Evolutionary conservation across 1,284 basidiomycete species (phyloP), one percentile per base, ranked within the genome.

Genomic region (Bondarzewia mesenterica): DNA sequence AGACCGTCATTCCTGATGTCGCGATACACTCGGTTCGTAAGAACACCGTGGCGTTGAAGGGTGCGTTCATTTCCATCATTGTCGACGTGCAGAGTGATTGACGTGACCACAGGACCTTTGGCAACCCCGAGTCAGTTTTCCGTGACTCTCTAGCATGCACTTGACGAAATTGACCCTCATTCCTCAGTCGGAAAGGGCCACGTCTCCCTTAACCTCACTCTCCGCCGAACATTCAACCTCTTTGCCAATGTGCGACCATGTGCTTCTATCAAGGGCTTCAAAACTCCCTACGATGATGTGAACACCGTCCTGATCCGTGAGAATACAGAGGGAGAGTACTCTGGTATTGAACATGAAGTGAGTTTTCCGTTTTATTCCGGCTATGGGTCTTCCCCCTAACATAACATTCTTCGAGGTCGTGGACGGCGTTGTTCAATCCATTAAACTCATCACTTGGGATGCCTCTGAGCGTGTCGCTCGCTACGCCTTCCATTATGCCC

Each of bases 301-400:
- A 89, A 99, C 76, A 95, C 91, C 22, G 95, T 97, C 46, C 75
- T 99, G 57, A 99, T 99, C 68, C 91, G 96, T 63, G 96, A 99
- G 73, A 99, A 99, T 72, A 99, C 96, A 25, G 96, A 99, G 72
- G 96, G 96, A 63, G 96, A 99, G 71, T 99, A 99, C 74, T 98
- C 94, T 55, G 95, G 95, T 57, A 97, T 98, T 60, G 95, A 98
- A 71, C 95, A 98, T 69, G 93, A 97, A 80, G 85, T 89, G 53
- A 67, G 57, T 7, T 36, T 16, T 42, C 23, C 23, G 18, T 41
- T 18, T 42, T 21, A 15, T 5, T n/a, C n/a, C n/a, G 26, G n/a
- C 42, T 48, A 40, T 50, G 58, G 53, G 7, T 40, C 23, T 41
- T 20, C 26, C 20, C 16, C 41, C 55, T 16, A 51, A 39, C 14